These are phyloP conservation scores for Annulohypoxylon stygium DNA, from an alignment of 495 filamentous ascomycete genomes.

Conservation along the genomic window DNA sequence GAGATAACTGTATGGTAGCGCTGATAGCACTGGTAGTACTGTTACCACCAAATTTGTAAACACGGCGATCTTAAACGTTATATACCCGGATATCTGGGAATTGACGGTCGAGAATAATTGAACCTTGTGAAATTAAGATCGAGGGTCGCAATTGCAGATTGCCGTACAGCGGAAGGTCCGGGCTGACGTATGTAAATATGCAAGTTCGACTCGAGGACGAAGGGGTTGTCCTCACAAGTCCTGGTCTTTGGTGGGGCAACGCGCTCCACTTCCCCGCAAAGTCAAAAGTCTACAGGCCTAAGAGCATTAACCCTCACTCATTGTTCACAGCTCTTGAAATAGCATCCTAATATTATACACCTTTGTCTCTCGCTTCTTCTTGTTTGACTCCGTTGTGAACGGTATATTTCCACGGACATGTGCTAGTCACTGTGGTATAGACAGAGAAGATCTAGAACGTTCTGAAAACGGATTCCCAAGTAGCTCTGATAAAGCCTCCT, in stretches of 20 bases:
- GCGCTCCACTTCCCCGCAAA: conserved; percentile 47
- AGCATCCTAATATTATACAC: conserved; percentile 3
- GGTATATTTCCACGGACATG: not conserved
- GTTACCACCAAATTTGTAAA: not conserved
- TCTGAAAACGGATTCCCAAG: conserved; percentile 6
- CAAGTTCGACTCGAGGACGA: conserved; percentile 33
- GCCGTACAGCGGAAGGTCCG: conserved; percentile 30
- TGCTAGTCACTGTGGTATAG: not conserved
- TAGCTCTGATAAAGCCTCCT: conserved; percentile 1
- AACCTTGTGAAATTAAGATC: conserved; percentile 27
- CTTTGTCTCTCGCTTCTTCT: not conserved
- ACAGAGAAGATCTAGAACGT: conserved; percentile 10
- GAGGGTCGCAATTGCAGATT: conserved; percentile 34
- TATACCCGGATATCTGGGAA: not conserved
- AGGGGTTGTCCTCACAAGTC: conserved; percentile 13
- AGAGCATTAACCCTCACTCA: conserved; percentile 17
- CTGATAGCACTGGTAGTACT: no score
- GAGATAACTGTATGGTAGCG: not conserved
- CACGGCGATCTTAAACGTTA: conserved; percentile 13
- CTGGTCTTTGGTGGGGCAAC: conserved; percentile 15
- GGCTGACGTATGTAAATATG: conserved; percentile 36
- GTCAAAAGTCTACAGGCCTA: conserved; percentile 21
- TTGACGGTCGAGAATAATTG: not conserved
- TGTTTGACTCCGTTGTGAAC: not conserved
- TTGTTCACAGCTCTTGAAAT: conserved; percentile 9